Conservation (phyloP, 2,329 filamentous ascomycete species). For the Arthroderma uncinatum region DNA sequence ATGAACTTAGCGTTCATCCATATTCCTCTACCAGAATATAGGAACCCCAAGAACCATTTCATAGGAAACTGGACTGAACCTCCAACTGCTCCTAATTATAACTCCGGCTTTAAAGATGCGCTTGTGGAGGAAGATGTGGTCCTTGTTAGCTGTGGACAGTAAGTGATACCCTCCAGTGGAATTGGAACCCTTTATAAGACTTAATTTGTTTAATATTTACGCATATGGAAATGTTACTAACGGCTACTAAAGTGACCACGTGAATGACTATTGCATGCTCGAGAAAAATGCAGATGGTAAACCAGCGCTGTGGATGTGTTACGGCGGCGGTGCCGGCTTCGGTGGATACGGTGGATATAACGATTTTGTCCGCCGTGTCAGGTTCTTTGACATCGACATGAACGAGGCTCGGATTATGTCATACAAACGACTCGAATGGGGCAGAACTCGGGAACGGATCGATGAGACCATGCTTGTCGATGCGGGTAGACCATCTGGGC, state of each 20-base stretch:
- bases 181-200: not conserved
- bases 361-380: constrained; percentile 68
- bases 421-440: constrained; percentile 77
- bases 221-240: not conserved
- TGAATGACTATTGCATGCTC: constrained; percentile 89
- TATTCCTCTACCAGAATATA: constrained; percentile 87
- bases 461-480: constrained; percentile 54
- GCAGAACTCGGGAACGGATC: constrained; percentile 41
- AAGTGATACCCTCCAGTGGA: constrained; percentile 30
- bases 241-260: constrained; percentile 58
- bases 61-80: constrained; percentile 69
- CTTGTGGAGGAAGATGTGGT: constrained; percentile 75
- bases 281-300: constrained; percentile 44
- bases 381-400: constrained; percentile 88
- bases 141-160: constrained; percentile 86
- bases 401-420: constrained; percentile 80
- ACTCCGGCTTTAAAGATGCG: constrained; percentile 85
- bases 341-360: constrained; percentile 91
- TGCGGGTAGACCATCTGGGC: constrained; percentile 41
- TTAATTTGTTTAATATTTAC: not conserved
- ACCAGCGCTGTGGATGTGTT: constrained; percentile 92
- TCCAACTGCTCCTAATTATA: constrained; percentile 78
- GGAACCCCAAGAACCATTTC: constrained; percentile 46
- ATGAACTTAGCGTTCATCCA: constrained; percentile 97
- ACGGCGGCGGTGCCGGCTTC: constrained; percentile 81